Evolutionary conservation across 1,284 basidiomycete genomes (phyloP), one percentile per base, ranked within the genome.

Genomic region (Microbotryomycetes sp.): DNA sequence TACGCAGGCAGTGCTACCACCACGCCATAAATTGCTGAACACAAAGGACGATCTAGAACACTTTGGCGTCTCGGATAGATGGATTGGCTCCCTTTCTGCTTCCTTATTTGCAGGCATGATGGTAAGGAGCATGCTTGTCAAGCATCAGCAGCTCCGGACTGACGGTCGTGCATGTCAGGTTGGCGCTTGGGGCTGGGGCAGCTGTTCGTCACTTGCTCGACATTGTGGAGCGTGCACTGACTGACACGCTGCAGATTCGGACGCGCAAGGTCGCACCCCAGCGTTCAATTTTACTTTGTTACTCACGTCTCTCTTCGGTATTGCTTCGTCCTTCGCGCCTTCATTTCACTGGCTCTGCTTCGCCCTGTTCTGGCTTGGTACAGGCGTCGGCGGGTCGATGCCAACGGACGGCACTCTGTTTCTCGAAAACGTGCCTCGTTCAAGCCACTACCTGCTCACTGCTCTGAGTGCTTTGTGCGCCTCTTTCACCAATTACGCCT

Each of bases 361-460:
- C 6, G 78, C 85, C 15, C 80, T 97, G 7, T 96, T 97, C 74
- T 80, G 89, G 35, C 80, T 98, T 1, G 94, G 94, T 2, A 93
- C 87, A 52, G 89, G 92, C 3, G 89, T 97, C 1, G 91, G 89
- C 0, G 77, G 76, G 1, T 71, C 69, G 2, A 94, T 97, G 91
- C 94, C 93, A 0, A 97, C 92, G 0, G 93, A 97, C 71, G 93
- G 93, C 3, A 96, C 91, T 0, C 83, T 96, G 57, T 84, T 97
- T 54, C 81, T 97, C 4, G 94, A 98, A 74, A 92, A 96, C 71
- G 86, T 97, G 77, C 94, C 94, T 0, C 85, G 87, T 68, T 83
- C 84, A 21, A 92, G 92, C 70, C 86, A 93, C 72, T 93, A 93
- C 74, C 84, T 97, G 35, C 86, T 97, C 52, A 97, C 93, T 0